Evolutionary conservation across 1,139 yeast species (phyloP).

Genomic region (Yarrowia galli): DNA sequence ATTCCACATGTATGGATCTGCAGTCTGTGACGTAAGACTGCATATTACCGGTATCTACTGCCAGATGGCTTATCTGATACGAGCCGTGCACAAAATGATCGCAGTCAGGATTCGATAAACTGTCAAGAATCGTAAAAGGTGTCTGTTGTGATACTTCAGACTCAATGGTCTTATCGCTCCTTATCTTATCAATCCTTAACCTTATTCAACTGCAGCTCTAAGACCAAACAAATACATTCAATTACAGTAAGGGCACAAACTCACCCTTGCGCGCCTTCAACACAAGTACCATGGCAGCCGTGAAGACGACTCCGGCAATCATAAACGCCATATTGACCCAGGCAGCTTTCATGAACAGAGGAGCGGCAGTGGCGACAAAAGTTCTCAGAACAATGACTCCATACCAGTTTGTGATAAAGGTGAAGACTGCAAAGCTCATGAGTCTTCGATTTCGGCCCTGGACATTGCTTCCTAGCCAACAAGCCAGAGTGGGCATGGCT

Average conservation of each 20-base stretch:
- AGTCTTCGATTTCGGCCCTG: neutral
- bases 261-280: neutral
- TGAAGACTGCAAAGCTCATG: slow-evolving; percentile 15
- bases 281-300: neutral
- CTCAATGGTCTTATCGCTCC: neutral
- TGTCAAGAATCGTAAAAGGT: too few relatives aligned
- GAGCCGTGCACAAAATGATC: too few relatives aligned
- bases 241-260: neutral
- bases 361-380: neutral
- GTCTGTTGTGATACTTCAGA: too few relatives aligned
- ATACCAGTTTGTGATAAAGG: slow-evolving; percentile 7
- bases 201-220: too few relatives aligned
- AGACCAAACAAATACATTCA: neutral
- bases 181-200: neutral
- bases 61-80: neutral
- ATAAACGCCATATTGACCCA: slow-evolving; percentile 19
- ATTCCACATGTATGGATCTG: neutral
- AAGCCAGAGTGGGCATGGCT: neutral
- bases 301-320: slow-evolving; percentile 1
- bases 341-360: neutral
- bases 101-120: too few relatives aligned
- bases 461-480: slow-evolving; percentile 2
- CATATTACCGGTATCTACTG: neutral
- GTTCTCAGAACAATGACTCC: slow-evolving; percentile 14
- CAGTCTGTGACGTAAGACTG: neutral